A percentile compares a stretch with the other conserved stretches of the same genome.
These are phyloP conservation scores for Hypomyces rosellus DNA, from an alignment of 2,329 filamentous ascomycete species.

Conservation along the genomic window DNA sequence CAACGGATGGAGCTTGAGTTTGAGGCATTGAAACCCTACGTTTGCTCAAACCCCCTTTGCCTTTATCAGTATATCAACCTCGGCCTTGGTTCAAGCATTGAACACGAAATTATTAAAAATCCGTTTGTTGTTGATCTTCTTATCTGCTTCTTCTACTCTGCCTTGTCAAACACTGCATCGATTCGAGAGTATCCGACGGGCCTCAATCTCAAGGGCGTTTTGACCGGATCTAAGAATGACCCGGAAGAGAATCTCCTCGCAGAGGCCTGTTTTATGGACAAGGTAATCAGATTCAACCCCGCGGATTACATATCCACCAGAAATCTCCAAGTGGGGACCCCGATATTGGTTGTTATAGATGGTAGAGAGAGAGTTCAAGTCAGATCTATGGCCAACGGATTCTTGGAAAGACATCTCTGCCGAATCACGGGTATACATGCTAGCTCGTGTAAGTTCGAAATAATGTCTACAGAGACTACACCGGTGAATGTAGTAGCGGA, in stretches of 20 bases:
- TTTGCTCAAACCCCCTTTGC: constrained; percentile 70
- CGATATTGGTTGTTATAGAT: constrained; percentile 2
- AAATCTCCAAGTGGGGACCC: not conserved
- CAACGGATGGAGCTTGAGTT: constrained; percentile 58
- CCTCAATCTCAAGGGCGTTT: constrained; percentile 30
- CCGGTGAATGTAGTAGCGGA: not conserved
- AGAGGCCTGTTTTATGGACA: constrained; percentile 4
- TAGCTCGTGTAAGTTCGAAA: not conserved
- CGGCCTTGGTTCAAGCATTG: constrained; percentile 79
- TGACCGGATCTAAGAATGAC: not conserved
- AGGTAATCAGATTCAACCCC: not conserved
- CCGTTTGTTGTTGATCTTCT: constrained; percentile 81
- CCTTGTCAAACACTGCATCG: constrained; percentile 32
- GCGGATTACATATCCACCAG: not conserved
- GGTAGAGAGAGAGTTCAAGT: not conserved
- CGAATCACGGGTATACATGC: not conserved
- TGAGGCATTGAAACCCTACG: constrained; percentile 68
- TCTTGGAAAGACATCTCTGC: constrained; percentile 6
- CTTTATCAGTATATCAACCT: constrained; percentile 82
- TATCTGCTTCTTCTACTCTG: constrained; percentile 70
- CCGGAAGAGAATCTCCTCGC: not conserved
- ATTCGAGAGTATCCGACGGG: constrained; percentile 41
- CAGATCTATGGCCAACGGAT: not conserved
- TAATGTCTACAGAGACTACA: not conserved
- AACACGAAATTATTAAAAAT: constrained; percentile 74